Base-by-base conservation (phyloP, 228 moss, liverwort and hornwort genomes). In the Sphagnum fallax region DNA sequence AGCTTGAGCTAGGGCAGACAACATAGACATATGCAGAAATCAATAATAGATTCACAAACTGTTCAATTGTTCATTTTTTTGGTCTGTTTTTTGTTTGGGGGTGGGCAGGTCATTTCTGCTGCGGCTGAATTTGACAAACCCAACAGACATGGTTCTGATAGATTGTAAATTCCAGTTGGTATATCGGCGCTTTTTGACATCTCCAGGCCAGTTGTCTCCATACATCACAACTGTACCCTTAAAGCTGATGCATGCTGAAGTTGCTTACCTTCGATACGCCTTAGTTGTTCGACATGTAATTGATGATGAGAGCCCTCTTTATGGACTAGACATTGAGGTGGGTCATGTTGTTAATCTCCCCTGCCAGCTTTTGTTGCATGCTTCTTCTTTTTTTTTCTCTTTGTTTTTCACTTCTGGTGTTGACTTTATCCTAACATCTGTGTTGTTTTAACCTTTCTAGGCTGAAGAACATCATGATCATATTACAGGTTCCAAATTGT, bases 281-380 rank as follows among this genome's bases (percentile, higher is more conserved):
- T 73, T 88, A 8, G 48, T 79, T 55, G n/a, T 92, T 67, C 80
- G 89, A 10, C 92, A 92, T 64, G 52, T 88, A 14, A 88, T 92
- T 60, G 84, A 92, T 66, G 88, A 92, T 10, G 77, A 79, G 5
- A 92, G 92, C 73, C 92, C 92, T 7, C 69, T 90, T 4, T 81
- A 77, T 65, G 86, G 76, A 0, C 71, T 80, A 64, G 84, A 92
- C 60, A 69, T 72, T 12, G 80, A 85, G 92, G 87, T 92, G 0
- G 32, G 32, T 32, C 32, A 32, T 32, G 32, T 32, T 32, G 32
- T 32, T 32, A 32, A 32, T 2, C 32, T 32, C 32, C 32, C 32
- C 32, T 1, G 32, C 32, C 32, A 32, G 32, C 3, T 32, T 32
- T 32, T 32, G 0, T 32, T 32, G 32, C 32, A 32, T 32, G 32